A percentile compares a stretch with the other conserved stretches of the same genome.
These are phyloP conservation scores for Ogataea trehaloabstinens DNA, from an alignment of 805 yeast species.

Conservation along the genomic window DNA sequence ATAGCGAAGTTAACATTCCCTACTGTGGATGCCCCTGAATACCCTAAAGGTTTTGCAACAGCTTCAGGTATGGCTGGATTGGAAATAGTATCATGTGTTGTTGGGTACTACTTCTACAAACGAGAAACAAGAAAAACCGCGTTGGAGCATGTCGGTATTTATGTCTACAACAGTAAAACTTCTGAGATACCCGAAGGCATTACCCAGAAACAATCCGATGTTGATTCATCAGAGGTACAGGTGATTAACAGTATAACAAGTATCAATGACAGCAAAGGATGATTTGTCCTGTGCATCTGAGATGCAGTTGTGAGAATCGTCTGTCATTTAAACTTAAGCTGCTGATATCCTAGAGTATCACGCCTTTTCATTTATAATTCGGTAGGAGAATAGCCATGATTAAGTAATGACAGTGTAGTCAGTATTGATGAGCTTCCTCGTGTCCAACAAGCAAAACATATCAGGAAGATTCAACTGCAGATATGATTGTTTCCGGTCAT, in stretches of 20 bases:
- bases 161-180: constrained; percentile 5
- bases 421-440: too few species aligned
- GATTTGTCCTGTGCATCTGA: not conserved
- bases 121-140: constrained; percentile 4
- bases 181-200: not conserved
- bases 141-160: constrained; percentile 3
- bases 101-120: constrained; percentile 6
- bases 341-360: too few species aligned
- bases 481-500: too few species aligned
- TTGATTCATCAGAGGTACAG: not conserved
- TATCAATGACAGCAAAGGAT: not conserved
- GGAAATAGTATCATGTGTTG: constrained; percentile 1
- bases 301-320: too few species aligned
- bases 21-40: constrained; percentile 5
- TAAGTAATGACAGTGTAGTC: too few species aligned
- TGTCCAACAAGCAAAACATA: too few species aligned
- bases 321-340: too few species aligned
- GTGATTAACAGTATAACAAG: not conserved
- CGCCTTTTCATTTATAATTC: too few species aligned
- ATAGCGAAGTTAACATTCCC: constrained; percentile 3
- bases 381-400: too few species aligned
- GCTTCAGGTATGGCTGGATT: constrained; percentile 3
- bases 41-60: constrained; percentile 4
- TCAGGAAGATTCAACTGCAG: too few species aligned
- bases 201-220: not conserved